Evolutionary conservation across 2,329 filamentous ascomycete species (phyloP).

Genomic region (Fusarium neocosmosporiellum): DNA sequence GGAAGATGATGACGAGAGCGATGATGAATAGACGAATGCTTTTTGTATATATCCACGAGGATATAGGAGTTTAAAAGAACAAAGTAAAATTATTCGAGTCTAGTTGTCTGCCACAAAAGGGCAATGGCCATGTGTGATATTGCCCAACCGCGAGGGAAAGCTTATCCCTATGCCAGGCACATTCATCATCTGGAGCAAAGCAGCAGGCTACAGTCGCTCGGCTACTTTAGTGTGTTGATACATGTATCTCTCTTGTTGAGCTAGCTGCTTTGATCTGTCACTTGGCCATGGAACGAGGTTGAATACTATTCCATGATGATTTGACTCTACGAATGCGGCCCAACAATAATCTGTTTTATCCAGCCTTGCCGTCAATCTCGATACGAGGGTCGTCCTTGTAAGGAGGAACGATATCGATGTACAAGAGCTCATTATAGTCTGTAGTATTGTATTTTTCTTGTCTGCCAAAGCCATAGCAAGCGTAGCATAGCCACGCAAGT

Average conservation of each 20-base stretch:
- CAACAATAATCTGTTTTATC: no score
- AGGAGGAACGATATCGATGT: neutral
- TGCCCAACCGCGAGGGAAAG: neutral
- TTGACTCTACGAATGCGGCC: neutral
- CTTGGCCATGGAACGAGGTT: rapidly evolving
- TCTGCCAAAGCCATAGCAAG: neutral
- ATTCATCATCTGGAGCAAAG: neutral
- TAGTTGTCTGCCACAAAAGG: neutral
- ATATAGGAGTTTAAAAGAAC: conserved; percentile 32
- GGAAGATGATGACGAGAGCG: conserved; percentile 70
- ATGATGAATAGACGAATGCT: conserved; percentile 45
- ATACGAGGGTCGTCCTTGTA: rapidly evolving
- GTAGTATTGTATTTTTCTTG: neutral
- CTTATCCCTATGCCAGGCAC: neutral
- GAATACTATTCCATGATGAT: neutral
- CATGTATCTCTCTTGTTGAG: neutral
- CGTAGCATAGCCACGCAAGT: neutral
- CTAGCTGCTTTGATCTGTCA: neutral
- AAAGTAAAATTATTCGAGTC: conserved; percentile 8
- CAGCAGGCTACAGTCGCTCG: neutral
- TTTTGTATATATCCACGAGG: conserved; percentile 5
- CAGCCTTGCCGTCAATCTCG: neutral
- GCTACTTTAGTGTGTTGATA: neutral
- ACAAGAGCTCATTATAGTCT: neutral
- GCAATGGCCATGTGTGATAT: neutral